Evolutionary conservation across 129 eudicot genomes (phyloP).

Genomic region (Smallanthus sonchifolius): DNA sequence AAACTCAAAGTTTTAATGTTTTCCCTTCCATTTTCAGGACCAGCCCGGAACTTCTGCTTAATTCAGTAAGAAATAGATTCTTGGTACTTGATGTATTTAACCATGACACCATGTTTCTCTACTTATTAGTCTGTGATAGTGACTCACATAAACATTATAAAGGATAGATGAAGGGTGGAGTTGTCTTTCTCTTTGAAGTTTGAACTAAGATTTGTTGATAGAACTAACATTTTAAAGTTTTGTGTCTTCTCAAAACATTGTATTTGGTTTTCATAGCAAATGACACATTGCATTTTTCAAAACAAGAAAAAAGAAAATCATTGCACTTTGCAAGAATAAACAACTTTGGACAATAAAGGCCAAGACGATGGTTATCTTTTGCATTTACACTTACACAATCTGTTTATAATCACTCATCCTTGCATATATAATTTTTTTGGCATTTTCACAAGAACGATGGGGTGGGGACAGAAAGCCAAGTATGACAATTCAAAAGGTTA

Average conservation of each 20-base stretch:
- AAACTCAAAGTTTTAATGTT: neutral
- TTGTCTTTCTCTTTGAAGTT: neutral
- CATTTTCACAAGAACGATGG: neutral
- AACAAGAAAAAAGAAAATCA: neutral
- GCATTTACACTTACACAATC: neutral
- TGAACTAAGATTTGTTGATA: too few species aligned
- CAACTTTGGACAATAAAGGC: neutral
- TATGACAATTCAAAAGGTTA: neutral
- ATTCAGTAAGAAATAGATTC: conserved; percentile 61
- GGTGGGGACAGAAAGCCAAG: neutral
- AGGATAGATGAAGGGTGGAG: neutral
- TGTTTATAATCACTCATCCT: neutral
- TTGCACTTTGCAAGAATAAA: neutral
- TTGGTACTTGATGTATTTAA: conserved; percentile 5
- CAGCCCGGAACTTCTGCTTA: conserved; percentile 92
- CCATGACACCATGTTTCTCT: neutral
- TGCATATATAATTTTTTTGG: neutral
- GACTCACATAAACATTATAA: neutral
- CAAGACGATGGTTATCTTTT: neutral
- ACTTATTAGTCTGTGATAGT: neutral
- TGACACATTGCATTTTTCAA: neutral
- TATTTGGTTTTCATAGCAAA: neutral
- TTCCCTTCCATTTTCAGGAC: conserved; percentile 63
- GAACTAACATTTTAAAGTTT: neutral
- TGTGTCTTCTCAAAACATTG: neutral